Conservation (phyloP, 2,329 filamentous ascomycete species). For the Apiospora saccharicola region DNA sequence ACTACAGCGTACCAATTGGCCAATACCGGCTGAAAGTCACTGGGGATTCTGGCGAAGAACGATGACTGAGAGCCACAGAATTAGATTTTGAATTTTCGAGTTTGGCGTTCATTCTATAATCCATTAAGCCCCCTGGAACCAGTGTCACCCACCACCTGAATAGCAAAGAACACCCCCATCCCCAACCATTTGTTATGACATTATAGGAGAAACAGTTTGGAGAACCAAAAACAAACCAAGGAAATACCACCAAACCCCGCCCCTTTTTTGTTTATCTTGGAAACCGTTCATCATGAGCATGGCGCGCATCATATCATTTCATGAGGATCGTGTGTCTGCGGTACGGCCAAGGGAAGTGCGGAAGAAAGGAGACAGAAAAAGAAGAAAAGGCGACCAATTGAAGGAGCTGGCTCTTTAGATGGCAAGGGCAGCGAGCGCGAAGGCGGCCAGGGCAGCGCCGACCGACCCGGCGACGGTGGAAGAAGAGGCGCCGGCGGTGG, state of each 20-base stretch:
- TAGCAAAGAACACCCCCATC: slow-evolving; percentile 1
- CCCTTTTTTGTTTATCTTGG: neutral
- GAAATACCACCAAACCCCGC: neutral
- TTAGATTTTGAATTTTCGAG: neutral
- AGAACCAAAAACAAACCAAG: neutral
- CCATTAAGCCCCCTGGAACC: slow-evolving; percentile 5
- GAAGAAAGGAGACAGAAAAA: neutral
- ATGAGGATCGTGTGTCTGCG: neutral
- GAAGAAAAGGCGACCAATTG: neutral
- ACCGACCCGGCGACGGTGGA: slow-evolving; percentile 5
- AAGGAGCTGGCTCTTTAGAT: neutral
- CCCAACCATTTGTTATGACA: neutral
- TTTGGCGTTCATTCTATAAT: neutral
- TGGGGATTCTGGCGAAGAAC: too few species aligned
- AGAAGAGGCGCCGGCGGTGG: neutral
- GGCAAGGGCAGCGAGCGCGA: slow-evolving; percentile 23
- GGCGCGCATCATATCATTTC: neutral
- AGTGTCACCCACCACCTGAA: neutral
- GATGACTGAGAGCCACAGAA: neutral
- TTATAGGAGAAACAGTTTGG: neutral
- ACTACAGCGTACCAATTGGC: too few species aligned
- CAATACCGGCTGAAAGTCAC: too few species aligned
- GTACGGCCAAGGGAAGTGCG: neutral
- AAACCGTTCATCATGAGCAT: slow-evolving; percentile 11
- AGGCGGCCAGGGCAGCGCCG: slow-evolving; percentile 24